These are phyloP conservation scores for Heliamphora exappendiculata DNA, from an alignment of 148 eudicot species.

Conservation along the genomic window DNA sequence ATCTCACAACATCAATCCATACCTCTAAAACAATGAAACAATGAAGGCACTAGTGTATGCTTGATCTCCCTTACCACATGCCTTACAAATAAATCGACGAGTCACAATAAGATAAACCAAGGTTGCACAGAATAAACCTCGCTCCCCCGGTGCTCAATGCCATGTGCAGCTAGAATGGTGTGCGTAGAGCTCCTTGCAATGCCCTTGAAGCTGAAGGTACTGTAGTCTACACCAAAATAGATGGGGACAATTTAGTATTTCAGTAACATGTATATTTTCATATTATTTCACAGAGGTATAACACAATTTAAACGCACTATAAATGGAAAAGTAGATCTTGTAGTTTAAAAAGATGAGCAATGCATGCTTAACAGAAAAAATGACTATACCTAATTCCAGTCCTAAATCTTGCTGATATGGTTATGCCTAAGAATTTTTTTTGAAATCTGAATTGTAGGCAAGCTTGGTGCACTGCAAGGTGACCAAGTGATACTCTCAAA, in stretches of 20 bases:
- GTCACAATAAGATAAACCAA: no score
- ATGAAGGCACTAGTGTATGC: slow-evolving; percentile 19
- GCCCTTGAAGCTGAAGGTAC: slow-evolving; percentile 40
- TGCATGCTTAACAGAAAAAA: no score
- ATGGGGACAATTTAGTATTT: not conserved
- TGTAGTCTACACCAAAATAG: slow-evolving; percentile 33
- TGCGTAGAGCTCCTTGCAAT: slow-evolving; percentile 38
- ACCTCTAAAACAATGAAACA: slow-evolving; percentile 8
- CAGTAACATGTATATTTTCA: not conserved
- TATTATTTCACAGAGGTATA: not conserved
- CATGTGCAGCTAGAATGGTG: slow-evolving; percentile 52
- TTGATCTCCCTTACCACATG: slow-evolving; percentile 33
- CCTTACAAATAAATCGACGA: slow-evolving; percentile 40
- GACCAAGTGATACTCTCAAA: not conserved
- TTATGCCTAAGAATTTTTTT: not conserved
- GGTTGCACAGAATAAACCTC: slow-evolving; percentile 30
- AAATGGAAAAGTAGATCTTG: not conserved
- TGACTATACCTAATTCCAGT: not conserved
- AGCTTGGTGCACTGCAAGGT: not conserved
- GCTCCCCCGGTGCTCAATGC: slow-evolving; percentile 27
- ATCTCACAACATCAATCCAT: slow-evolving; percentile 19
- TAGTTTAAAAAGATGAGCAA: not conserved
- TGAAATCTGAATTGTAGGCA: not conserved
- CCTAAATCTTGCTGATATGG: not conserved
- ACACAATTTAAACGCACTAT: not conserved